Evolutionary conservation across 75 land plant species (phyloP), one percentile per base, ranked within the genome.

Genomic region (Ceratopteris richardii): DNA sequence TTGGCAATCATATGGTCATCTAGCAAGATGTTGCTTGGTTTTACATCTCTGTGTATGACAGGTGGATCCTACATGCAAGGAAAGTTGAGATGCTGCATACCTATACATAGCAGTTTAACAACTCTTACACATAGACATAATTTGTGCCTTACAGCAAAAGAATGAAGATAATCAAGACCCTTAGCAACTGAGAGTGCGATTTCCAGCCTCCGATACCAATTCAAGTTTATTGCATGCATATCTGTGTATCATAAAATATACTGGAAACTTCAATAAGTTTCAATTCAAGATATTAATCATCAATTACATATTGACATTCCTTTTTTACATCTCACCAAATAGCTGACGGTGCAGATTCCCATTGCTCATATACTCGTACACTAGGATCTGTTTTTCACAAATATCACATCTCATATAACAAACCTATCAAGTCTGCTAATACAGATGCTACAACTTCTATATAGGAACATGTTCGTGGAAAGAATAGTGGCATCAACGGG

Each of bases 361-460:
- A 57, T 76, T 76, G 44, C 60, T 58, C 79, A 76, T 76, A 51
- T 59, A 76, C 51, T 76, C 79, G 51, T 76, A 76, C 13, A 76
- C 77, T 14, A 76, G 60, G 24, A 76, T 62, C 77, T 76, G 74
- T 12, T 33, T 9, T 4, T 33, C 37, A 37, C 3, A 46, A 46
- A n/a, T 46, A 40, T 40, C 42, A 40, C 9, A 40, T 14, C 14
- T 9, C 9, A 14, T 40, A 9, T 40, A 40, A 40, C 9, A 40
- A 9, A 40, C 9, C 42, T 14, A 40, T 40, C 12, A 9, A 40
- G 9, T 40, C 14, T 40, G 42, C 9, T n/a, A n/a, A n/a, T n/a
- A n/a, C n/a, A n/a, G n/a, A n/a, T n/a, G n/a, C n/a, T n/a, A n/a
- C n/a, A n/a, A n/a, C n/a, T n/a, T n/a, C n/a, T n/a, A n/a, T n/a